phyloP scores from a whole-genome alignment of 2,329 filamentous ascomycete species.

The Aspergillus quadricinctus region DNA sequence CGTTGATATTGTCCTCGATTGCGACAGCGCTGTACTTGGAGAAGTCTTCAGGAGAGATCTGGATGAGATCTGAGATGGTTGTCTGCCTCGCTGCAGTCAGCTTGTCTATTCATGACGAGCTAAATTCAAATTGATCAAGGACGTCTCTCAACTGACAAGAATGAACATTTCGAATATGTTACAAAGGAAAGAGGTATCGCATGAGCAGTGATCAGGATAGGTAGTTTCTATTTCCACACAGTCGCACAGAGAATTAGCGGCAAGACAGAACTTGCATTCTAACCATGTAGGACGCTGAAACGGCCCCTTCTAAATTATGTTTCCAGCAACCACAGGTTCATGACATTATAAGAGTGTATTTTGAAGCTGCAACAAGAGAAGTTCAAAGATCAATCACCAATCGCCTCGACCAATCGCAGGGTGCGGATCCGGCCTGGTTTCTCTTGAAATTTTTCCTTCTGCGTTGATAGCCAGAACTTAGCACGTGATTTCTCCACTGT shows the following conservation, averaged over 20 bases:
- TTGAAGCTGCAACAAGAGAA: background rate
- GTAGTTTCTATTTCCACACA: conserved; percentile 8
- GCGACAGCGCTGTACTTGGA: conserved; percentile 73
- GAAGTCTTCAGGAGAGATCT: conserved; percentile 87
- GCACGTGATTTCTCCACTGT: conserved; percentile 11
- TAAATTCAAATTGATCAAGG: conserved; percentile 14
- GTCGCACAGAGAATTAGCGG: conserved; percentile 4
- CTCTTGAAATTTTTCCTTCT: conserved; percentile 11
- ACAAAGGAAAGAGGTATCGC: background rate
- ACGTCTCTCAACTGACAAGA: conserved; percentile 36
- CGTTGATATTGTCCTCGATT: conserved; percentile 94
- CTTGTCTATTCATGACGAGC: background rate
- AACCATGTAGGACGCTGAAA: conserved; percentile 1
- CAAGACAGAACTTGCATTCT: conserved; percentile 14
- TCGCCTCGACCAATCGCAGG: conserved; percentile 18
- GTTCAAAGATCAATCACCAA: conserved; percentile 1
- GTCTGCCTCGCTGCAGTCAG: conserved; percentile 54
- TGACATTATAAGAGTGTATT: conserved; percentile 4
- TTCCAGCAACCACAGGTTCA: conserved; percentile 1
- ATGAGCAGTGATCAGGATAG: background rate
- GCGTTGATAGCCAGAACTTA: background rate
- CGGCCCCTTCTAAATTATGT: background rate
- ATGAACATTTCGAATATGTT: conserved; percentile 43
- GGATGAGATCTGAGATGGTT: conserved; percentile 88
- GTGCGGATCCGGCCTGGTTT: conserved; percentile 10